Evolutionary conservation across 257 asterid species (phyloP), one percentile per base, ranked within the genome.

Genomic region (Rehmannia glutinosa): DNA sequence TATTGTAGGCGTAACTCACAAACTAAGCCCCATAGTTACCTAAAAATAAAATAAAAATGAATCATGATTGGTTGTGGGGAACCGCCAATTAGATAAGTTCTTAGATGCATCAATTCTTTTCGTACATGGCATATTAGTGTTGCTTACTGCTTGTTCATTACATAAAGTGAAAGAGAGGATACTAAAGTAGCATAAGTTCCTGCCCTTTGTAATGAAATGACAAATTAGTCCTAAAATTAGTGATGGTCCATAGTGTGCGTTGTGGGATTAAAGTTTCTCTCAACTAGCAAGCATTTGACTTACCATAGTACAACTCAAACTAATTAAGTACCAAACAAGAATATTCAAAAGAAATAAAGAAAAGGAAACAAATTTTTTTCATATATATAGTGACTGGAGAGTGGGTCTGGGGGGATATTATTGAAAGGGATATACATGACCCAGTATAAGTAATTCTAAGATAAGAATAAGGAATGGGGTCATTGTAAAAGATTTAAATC

Each of bases 281-380:
- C 10, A 46, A 55, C 35, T 38, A 46, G 49, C 35, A 60, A 45
- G 51, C 74, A 52, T 77, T 73, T 80, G 86, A 81, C 78, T 78
- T 71, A 32, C 63, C 72, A 54, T 66, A 38, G 57, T 64, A 54
- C 78, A 77, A 68, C 72, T 78, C 74, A 69, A 78, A 78, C 60
- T 71, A n/a, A n/a, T 76, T 74, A 83, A 83, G 96, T 78, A 78
- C 87, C 78, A 74, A 67, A 66, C 38, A 72, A 69, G 91, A 82
- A 82, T 85, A 90, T 82, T 83, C 91, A 81, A 81, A 89, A 78
- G 75, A 77, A 77, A 73, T 68, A 77, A 67, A 68, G 75, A 66
- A 82, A 81, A 84, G 78, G 85, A 82, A 74, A 66, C 71, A 50
- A 19, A 74, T 64, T 71, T 86, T 82, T 85, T 70, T 72, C 75